Evolutionary conservation across 2,329 filamentous ascomycete genomes (phyloP).

Genomic region (Penicillium sp.): DNA sequence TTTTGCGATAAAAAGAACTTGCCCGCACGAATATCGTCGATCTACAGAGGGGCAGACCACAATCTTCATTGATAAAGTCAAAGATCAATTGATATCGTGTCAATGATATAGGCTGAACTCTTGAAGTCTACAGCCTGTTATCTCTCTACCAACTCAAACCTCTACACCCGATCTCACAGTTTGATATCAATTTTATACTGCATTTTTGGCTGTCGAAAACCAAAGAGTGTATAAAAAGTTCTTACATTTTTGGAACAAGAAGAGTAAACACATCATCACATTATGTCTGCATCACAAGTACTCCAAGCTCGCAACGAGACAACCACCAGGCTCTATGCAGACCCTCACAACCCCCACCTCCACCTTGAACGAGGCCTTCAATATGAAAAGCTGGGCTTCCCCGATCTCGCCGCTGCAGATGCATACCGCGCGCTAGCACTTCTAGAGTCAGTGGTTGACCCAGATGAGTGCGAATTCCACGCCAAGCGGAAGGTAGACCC

Average conservation of each 20-base stretch:
- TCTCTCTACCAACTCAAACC: too few species aligned
- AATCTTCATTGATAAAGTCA: neutral
- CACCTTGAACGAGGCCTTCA: conserved; percentile 60
- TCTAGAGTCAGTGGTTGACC: conserved; percentile 72
- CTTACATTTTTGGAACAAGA: neutral
- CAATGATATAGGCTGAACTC: neutral
- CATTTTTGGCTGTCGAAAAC: neutral
- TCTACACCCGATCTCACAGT: neutral
- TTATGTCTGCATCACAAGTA: conserved; percentile 19
- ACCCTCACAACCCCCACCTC: conserved; percentile 43
- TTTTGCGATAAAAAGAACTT: conserved; percentile 6
- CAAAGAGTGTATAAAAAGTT: conserved; percentile 4
- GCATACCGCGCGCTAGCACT: conserved; percentile 87
- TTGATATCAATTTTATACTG: neutral
- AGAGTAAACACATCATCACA: neutral
- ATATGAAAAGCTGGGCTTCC: conserved; percentile 75
- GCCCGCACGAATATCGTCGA: conserved; percentile 2
- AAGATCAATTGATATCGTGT: neutral
- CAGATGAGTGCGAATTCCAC: conserved; percentile 77
- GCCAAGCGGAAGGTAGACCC: conserved; percentile 51
- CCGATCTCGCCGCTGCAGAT: conserved; percentile 84
- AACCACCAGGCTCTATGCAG: conserved; percentile 46
- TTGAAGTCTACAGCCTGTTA: neutral
- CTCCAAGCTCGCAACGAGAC: conserved; percentile 52
- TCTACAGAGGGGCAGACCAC: conserved; percentile 9